A percentile compares a stretch with the other conserved stretches of the same genome.
Evolutionary conservation across 306 rosid species (phyloP).

Genomic region (Casuarina glauca): DNA sequence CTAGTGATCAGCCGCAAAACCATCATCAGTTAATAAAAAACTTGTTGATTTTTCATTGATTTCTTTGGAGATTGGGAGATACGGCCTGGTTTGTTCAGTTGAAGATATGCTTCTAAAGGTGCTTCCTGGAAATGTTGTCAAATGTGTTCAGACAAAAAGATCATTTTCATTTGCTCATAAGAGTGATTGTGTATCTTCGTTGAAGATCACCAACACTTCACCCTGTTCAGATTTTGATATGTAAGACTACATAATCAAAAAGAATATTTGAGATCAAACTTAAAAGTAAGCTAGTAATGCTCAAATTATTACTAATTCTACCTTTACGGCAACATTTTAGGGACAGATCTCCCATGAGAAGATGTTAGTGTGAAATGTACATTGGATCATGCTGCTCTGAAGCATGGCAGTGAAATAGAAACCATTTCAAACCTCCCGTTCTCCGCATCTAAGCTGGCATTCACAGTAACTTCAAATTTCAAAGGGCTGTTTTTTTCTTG

Average conservation of each 20-base stretch:
- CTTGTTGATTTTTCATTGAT: not conserved
- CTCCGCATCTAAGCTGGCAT: conserved; percentile 46
- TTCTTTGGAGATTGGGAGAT: not conserved
- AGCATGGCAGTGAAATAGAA: conserved; percentile 60
- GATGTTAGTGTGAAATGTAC: not conserved
- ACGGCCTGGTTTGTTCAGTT: not conserved
- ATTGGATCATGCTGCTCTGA: conserved; percentile 27
- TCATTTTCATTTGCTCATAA: not conserved
- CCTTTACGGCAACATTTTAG: too few species aligned
- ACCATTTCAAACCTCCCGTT: conserved; percentile 77
- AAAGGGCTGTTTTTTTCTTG: conserved; percentile 69
- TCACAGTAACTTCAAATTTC: conserved; percentile 56
- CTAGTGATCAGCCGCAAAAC: not conserved
- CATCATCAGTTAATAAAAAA: not conserved
- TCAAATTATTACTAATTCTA: too few species aligned
- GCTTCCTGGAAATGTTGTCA: not conserved
- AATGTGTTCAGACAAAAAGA: not conserved
- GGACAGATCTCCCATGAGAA: not conserved
- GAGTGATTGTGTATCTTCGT: not conserved
- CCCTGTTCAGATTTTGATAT: not conserved
- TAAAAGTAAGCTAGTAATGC: too few species aligned
- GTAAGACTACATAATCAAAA: not conserved
- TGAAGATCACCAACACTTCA: not conserved
- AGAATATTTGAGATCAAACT: too few species aligned
- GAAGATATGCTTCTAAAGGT: not conserved